phyloP scores from a whole-genome alignment of 192 early-diverging fungal genomes.

The Globomyces pollinis-pini region DNA sequence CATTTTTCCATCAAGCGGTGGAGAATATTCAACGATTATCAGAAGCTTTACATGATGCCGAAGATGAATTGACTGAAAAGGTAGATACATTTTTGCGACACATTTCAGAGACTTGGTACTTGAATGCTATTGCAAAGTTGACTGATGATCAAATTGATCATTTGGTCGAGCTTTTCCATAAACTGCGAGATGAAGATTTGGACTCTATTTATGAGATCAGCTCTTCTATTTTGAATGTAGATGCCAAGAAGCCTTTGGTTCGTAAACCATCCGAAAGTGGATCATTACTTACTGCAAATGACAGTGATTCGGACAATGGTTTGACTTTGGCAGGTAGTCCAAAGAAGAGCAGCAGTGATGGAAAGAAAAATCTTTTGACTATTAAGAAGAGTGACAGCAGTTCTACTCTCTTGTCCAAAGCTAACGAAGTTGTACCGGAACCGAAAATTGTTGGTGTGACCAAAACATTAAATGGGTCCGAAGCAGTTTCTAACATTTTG shows the following conservation, averaged over 20 bases:
- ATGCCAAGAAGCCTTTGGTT: not conserved
- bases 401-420: too few species aligned
- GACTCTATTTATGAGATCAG: conserved; percentile 9
- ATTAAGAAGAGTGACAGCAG: too few species aligned
- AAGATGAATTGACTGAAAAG: conserved; percentile 50
- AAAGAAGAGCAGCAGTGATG: not conserved
- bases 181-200: too few species aligned
- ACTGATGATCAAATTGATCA: conserved; percentile 51
- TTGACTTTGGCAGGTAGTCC: conserved; percentile 1
- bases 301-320: not conserved
- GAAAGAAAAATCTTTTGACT: not conserved
- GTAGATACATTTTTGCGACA: conserved; percentile 70
- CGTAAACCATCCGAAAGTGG: not conserved
- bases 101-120: conserved; percentile 75
- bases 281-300: not conserved
- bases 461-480: conserved; percentile 43
- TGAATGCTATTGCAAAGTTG: conserved; percentile 65
- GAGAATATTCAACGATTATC: conserved; percentile 55
- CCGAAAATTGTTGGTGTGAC: too few species aligned
- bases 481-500: conserved; percentile 65
- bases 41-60: conserved; percentile 38
- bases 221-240: conserved; percentile 14
- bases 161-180: conserved; percentile 53
- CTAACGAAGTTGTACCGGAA: not conserved
- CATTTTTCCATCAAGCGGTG: conserved; percentile 63